Percentiles rank a stretch among this genome's conserved stretches.
These are phyloP conservation scores for Porphyrellus cyaneotinctus DNA, from an alignment of 768 basidiomycete species.

Conservation along the genomic window DNA sequence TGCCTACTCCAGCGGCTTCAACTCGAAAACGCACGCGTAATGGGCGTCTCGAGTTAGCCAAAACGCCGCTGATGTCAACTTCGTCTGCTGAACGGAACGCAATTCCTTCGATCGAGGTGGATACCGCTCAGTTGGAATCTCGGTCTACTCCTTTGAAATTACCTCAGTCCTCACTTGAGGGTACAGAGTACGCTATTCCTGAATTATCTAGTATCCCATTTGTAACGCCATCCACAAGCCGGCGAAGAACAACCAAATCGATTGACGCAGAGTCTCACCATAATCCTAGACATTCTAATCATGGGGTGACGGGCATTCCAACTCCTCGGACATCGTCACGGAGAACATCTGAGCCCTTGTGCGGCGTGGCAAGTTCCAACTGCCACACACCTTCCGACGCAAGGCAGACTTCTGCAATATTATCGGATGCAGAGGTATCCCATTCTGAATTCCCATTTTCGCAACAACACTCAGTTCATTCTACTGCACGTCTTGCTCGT, in stretches of 20 bases:
- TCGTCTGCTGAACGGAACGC: background rate
- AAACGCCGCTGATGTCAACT: background rate
- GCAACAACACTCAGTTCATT: background rate
- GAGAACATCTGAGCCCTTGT: background rate
- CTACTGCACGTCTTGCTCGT: background rate
- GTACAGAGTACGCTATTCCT: background rate
- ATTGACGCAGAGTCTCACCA: background rate
- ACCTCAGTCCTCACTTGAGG: background rate
- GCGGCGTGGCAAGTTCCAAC: background rate
- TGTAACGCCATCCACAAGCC: conserved; percentile 7
- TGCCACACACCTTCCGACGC: background rate
- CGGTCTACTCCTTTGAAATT: background rate
- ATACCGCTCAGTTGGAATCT: conserved; percentile 1
- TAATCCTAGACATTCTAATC: background rate
- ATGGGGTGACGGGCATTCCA: conserved; percentile 1
- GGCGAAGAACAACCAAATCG: background rate
- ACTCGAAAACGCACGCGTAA: conserved; percentile 14
- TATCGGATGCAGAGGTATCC: background rate
- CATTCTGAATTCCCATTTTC: background rate
- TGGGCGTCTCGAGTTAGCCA: background rate
- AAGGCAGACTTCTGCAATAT: background rate
- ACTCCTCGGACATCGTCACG: conserved; percentile 19
- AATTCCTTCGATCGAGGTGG: background rate
- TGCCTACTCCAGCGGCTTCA: conserved; percentile 24
- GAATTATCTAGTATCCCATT: background rate